Evolutionary conservation across 495 filamentous ascomycete genomes (phyloP), one percentile per base, ranked within the genome.

Genomic region (Trichoderma orchidacearum): DNA sequence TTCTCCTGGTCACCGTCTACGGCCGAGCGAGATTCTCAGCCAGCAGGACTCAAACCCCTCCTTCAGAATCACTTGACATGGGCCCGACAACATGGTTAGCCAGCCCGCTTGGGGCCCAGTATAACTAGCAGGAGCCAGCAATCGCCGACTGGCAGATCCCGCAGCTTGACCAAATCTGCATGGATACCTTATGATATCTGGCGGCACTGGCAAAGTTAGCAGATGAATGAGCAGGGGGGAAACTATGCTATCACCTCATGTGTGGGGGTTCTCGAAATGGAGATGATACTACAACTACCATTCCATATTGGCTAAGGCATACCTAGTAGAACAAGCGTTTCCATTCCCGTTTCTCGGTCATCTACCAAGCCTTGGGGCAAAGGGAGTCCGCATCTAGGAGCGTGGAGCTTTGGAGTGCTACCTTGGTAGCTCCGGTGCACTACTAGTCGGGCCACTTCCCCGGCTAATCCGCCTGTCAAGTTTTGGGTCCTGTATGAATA

Each of bases 11-110:
- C 41, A 48, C 41, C 21, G 21, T 27, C 41, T 48, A 25, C 41
- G 41, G 41, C 41, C 21, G 41, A 48, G 41, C 41, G 41, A 48
- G 41, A 48, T 48, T 48, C 41, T 48, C 41, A 48, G 41, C 41
- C 41, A 48, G 41, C 18, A 48, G 41, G 41, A 5, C 18, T 17
- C 21, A 27, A 48, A 4, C 41, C 41, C 21, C 41, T 48, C 41
- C 41, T 17, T 23, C 2, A 28, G 3, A 13, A 48, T 7, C 17
- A n/a, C 18, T 23, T 48, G 21, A 48, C 41, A 48, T 48, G 41
- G 41, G 41, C 23, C 41, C 41, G 41, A 23, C 41, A 48, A 23
- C 21, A 48, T 48, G 41, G 41, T 48, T 48, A 41, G 36, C 36
- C 27, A 48, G 21, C 41, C 21, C 41, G 41, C n/a, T 48, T 18